Conservation (phyloP, 2,329 filamentous ascomycete genomes). For the Colletotrichum gloeosporioides region DNA sequence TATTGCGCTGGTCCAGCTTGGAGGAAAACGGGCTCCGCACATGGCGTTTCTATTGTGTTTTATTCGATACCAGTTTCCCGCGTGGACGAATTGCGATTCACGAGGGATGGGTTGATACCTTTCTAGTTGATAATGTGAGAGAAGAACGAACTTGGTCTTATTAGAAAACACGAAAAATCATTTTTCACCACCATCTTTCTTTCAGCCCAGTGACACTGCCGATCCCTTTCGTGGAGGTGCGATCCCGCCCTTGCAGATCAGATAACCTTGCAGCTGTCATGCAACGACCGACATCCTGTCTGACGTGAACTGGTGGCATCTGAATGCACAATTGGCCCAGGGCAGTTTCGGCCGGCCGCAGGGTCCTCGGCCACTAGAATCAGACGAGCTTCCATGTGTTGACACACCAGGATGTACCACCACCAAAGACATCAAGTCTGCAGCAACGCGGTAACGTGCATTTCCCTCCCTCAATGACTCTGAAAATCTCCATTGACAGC, state of each 20-base stretch:
- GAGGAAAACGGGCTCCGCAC: conserved; percentile 9
- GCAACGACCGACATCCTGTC: conserved; percentile 1
- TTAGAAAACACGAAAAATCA: neutral
- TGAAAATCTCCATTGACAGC: neutral
- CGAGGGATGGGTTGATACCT: conserved; percentile 19
- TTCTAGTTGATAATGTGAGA: conserved; percentile 22
- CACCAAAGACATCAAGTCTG: neutral
- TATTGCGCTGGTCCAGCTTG: neutral
- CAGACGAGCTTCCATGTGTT: neutral
- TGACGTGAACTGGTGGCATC: conserved; percentile 1
- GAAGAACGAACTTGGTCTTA: conserved; percentile 11
- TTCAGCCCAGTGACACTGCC: neutral
- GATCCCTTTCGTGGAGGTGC: conserved; percentile 1
- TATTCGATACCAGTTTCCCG: conserved; percentile 17
- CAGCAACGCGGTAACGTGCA: neutral
- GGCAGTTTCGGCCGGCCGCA: neutral
- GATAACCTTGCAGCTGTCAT: conserved; percentile 20
- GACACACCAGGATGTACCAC: neutral
- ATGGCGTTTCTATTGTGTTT: conserved; percentile 18
- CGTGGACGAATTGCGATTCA: conserved; percentile 1
- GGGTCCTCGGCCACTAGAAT: neutral
- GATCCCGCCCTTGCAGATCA: neutral
- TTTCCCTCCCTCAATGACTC: neutral
- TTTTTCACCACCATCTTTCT: neutral
- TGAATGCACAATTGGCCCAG: neutral